Base-by-base conservation (phyloP, 2,329 filamentous ascomycete genomes). In the Penicillium sclerotiorum region DNA sequence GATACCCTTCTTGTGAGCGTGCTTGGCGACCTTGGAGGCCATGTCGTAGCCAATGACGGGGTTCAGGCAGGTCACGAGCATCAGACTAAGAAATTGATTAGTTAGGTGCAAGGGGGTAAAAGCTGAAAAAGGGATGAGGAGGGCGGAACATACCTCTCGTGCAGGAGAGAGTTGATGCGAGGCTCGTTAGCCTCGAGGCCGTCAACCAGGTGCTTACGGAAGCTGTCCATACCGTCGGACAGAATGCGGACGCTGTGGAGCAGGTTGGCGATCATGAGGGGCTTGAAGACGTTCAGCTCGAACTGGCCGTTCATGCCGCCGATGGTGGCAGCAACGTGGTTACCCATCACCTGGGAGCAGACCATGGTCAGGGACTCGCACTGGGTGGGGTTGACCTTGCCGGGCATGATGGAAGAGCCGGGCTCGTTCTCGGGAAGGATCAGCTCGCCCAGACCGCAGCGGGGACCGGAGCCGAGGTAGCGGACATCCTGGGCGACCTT, bases 321-420 rank as follows among this genome's bases (percentile, higher is more conserved):
- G 64, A 97, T 90, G 23, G 93, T 96, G 53, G 90, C 86, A 30
- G 94, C 90, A 46, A 91, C 88, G 71, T 97, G 86, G 82, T 99
- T 99, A 68, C 94, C 94, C 83, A 97, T 96, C 55, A 99, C 93
- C 76, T 99, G 94, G 17, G 90, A 85, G 79, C 93, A 96, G 53
- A 97, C 81, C 94, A 99, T 99, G 63, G 94, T 97, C 73, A 99
- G 79, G 55, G 91, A 89, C 80, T 99, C 94, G 77, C 91, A 96
- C 78, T 99, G 94, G 25, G 94, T 99, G 25, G 94, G 94, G 80
- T 99, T 99, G 72, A 99, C 94, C 81, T 99, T 99, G 68, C 94
- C 94, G 37, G 94, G 94, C 94, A 99, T 99, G 80, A 99, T 97
- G 63, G 89, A 95, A 68, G 88, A 94, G 58, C 93, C 93, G 27